Base-by-base conservation (phyloP, 768 basidiomycete species). In the Kwoniella sp. region DNA sequence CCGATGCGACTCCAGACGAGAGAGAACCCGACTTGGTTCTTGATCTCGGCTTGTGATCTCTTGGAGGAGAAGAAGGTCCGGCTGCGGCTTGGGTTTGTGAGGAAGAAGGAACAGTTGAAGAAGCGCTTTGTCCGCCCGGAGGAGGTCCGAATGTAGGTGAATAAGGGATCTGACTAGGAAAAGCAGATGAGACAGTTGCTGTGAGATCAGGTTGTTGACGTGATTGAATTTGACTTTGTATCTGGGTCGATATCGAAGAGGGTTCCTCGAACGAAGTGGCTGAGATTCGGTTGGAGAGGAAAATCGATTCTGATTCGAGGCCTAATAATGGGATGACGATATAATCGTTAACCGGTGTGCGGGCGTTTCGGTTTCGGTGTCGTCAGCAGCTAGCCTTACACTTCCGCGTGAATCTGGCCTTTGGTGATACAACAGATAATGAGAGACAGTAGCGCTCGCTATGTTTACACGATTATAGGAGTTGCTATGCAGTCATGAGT, bases 201-300 rank as follows among this genome's bases (percentile, higher is more conserved):
- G 40, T 33, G 33, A 33, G 33, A 33, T 5, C 19, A 12, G 21
- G 6, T 9, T 33, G 25, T 29, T 29, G 7, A n/a, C 9, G 25
- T 30, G 13, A n/a, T 27, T 44, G 40, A 19, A 44, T 44, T 15
- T 44, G 40, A 19, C 17, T 44, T 1, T 24, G 5, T 10, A 40
- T 62, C 17, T 44, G 27, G 19, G 21, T 50, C 37, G 33, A 27
- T 17, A 36, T 25, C 12, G 36, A 26, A 30, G 25, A 49, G 10
- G n/a, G 33, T 40, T 54, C 51, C 15, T 62, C 60, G 50, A 64
- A 61, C 9, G 57, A 48, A 21, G 65, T 60, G 25, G 58, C 58
- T 37, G 70, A 71, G 27, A 71, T 52, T 33, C 70, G 64, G 49
- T 68, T 67, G 44, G 70, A 57, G 17, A 71, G 58, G 60, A 64